Conservation (phyloP, 1,284 basidiomycete genomes). For the Leccinum fallax region DNA sequence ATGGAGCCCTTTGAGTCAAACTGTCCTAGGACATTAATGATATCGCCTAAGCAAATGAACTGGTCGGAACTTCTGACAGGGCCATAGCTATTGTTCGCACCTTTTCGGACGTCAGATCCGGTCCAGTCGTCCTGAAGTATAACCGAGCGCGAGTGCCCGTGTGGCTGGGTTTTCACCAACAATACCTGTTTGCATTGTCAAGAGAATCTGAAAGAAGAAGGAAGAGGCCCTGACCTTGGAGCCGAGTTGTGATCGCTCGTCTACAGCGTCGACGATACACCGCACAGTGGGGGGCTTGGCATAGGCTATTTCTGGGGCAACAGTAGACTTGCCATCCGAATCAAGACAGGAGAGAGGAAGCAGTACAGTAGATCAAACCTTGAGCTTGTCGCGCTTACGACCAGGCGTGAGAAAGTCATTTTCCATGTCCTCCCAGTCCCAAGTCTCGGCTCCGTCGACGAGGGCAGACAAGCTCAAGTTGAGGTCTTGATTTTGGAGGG, state of each 20-base stretch:
- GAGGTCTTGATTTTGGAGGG: neutral
- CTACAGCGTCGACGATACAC: constrained; percentile 51
- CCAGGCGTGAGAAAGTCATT: constrained; percentile 42
- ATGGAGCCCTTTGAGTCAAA: constrained; percentile 53
- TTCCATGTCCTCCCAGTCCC: constrained; percentile 56
- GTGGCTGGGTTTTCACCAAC: constrained; percentile 44
- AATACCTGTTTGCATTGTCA: constrained; percentile 40
- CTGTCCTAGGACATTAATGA: constrained; percentile 74
- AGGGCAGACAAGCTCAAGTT: constrained; percentile 37
- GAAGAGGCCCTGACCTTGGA: constrained; percentile 7
- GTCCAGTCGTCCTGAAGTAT: constrained; percentile 71
- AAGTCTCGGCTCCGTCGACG: constrained; percentile 47
- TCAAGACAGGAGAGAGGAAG: neutral
- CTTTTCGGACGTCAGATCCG: constrained; percentile 53
- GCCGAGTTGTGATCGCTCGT: constrained; percentile 31
- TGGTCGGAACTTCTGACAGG: neutral
- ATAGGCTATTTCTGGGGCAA: constrained; percentile 27
- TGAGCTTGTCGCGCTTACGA: constrained; percentile 28
- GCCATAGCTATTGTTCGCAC: constrained; percentile 34
- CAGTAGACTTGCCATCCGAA: constrained; percentile 12
- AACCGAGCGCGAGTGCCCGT: constrained; percentile 46
- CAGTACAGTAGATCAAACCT: constrained; percentile 15
- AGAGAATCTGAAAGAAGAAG: constrained; percentile 4
- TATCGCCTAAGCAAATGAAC: constrained; percentile 56
- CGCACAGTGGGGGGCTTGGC: constrained; percentile 45